phyloP scores from a whole-genome alignment of 2,329 filamentous ascomycete species.

The Sarocladium kiliense region DNA sequence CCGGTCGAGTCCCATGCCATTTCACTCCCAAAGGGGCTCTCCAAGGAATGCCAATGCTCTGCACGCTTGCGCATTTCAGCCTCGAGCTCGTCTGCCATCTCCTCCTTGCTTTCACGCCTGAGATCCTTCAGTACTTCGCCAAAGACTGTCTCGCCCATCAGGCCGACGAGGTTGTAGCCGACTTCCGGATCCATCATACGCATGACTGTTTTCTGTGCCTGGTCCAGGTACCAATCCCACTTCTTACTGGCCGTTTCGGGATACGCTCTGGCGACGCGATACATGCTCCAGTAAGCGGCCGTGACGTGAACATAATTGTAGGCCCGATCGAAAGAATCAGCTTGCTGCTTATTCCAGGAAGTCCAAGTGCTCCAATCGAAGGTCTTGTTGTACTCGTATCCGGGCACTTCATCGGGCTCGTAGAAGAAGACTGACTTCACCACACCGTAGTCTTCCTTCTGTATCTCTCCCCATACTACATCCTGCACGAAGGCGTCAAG shows the following conservation, averaged over 20 bases:
- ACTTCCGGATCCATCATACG: slow-evolving; percentile 32
- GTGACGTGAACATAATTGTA: slow-evolving; percentile 56
- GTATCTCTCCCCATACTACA: slow-evolving; percentile 45
- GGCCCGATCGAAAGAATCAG: slow-evolving; percentile 43
- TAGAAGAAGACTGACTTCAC: slow-evolving; percentile 55
- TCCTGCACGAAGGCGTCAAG: slow-evolving; percentile 49
- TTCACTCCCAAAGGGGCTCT: slow-evolving; percentile 53
- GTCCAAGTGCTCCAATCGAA: slow-evolving; percentile 46
- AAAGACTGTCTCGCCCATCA: slow-evolving; percentile 58
- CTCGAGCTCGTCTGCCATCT: slow-evolving; percentile 34
- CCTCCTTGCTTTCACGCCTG: slow-evolving; percentile 36
- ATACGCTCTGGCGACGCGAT: slow-evolving; percentile 46
- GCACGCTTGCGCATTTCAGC: slow-evolving; percentile 44
- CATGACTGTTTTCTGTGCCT: slow-evolving; percentile 46
- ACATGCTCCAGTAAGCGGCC: slow-evolving; percentile 52
- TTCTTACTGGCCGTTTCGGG: slow-evolving; percentile 35
- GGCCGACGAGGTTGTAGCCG: slow-evolving; percentile 39
- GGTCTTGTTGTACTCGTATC: slow-evolving; percentile 36
- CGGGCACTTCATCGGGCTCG: slow-evolving; percentile 35
- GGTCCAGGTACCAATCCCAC: slow-evolving; percentile 51
- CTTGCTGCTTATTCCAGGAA: slow-evolving; percentile 42
- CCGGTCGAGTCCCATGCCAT: slow-evolving; percentile 60
- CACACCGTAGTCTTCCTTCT: slow-evolving; percentile 41
- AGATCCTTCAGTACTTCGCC: slow-evolving; percentile 48
- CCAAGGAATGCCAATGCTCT: slow-evolving; percentile 41